Conservation (phyloP, 257 asterid genomes). For the Vinca minor region DNA sequence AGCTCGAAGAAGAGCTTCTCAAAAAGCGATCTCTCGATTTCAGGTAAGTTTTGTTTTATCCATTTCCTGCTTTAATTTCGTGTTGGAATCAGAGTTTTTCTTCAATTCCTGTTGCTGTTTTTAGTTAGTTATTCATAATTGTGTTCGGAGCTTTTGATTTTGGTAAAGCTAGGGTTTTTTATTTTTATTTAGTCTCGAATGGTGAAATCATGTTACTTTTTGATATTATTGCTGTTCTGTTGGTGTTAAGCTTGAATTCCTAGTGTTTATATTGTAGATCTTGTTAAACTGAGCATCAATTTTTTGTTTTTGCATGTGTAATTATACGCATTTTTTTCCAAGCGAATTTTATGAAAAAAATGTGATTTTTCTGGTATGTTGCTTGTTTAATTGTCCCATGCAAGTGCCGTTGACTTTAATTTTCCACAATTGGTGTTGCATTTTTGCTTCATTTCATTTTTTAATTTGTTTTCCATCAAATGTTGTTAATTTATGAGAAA, state of each 20-base stretch:
- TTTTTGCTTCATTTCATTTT: neutral
- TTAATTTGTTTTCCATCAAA: neutral
- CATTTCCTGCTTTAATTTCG: neutral
- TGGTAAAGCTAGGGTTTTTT: constrained; percentile 12
- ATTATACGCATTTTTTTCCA: neutral
- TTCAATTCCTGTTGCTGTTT: neutral
- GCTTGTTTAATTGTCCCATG: neutral
- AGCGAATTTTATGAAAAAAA: neutral
- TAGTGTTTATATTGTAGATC: constrained; percentile 7
- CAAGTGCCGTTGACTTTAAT: neutral
- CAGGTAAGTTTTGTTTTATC: constrained; percentile 28
- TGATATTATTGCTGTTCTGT: neutral
- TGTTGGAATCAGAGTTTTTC: neutral
- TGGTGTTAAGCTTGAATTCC: neutral
- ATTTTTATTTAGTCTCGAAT: constrained; percentile 10
- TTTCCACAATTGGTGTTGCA: neutral
- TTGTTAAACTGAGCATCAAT: neutral
- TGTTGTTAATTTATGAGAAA: neutral
- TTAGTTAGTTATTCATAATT: neutral
- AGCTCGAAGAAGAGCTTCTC: constrained; percentile 12
- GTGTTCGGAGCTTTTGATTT: neutral
- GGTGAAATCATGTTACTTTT: constrained; percentile 17
- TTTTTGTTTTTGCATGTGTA: neutral
- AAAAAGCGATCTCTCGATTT: constrained; percentile 18
- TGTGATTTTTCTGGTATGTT: neutral